phyloP scores from a whole-genome alignment of 2,329 filamentous ascomycete genomes.

The Talaromyces rugulosus region DNA sequence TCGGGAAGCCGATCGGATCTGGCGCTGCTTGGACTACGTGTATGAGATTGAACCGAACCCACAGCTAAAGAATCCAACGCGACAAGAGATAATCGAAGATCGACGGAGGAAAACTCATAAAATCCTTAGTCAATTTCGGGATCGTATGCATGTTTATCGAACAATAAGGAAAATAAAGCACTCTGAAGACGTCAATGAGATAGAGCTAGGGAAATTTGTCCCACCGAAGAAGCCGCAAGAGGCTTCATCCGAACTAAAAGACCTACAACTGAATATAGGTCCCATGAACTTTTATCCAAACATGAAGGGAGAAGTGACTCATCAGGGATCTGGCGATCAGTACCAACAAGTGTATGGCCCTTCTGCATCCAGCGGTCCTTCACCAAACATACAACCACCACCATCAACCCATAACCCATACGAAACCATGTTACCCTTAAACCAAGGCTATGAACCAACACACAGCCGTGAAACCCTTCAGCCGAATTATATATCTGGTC shows the following conservation, averaged over 20 bases:
- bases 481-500: slow-evolving; percentile 5
- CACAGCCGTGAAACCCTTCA: not conserved
- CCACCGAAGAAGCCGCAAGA: not conserved
- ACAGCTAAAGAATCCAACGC: slow-evolving; percentile 32
- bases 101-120: slow-evolving; percentile 56
- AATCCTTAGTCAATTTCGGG: slow-evolving; percentile 60
- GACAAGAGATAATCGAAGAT: slow-evolving; percentile 17
- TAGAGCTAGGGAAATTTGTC: not conserved
- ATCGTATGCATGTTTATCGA: slow-evolving; percentile 30
- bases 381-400: not conserved
- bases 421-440: not conserved
- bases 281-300: slow-evolving; percentile 1
- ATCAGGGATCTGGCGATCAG: not conserved
- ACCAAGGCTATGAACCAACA: not conserved
- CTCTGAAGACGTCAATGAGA: slow-evolving; percentile 20
- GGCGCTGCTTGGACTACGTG: slow-evolving; percentile 67
- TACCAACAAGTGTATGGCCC: not conserved
- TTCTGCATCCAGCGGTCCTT: not conserved
- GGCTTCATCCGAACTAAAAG: not conserved
- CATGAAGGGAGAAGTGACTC: not conserved
- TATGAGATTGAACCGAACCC: slow-evolving; percentile 55
- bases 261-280: not conserved
- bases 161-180: slow-evolving; percentile 24
- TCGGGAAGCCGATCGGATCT: slow-evolving; percentile 61
- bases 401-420: not conserved